Evolutionary conservation across 768 basidiomycete genomes (phyloP).

Genomic region (Panaeolus cyanescens): DNA sequence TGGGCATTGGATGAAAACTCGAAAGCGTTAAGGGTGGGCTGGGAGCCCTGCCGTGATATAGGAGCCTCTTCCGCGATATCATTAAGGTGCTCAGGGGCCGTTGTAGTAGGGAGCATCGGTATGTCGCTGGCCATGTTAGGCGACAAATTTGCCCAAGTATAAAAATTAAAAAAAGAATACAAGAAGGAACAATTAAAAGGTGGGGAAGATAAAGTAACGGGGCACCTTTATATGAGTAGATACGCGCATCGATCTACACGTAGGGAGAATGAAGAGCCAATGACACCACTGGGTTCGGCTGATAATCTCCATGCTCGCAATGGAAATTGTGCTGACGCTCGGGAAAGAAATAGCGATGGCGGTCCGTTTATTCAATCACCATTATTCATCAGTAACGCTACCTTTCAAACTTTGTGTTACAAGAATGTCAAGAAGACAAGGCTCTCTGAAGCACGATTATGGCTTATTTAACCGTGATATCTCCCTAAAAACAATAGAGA

Average conservation of each 20-base stretch:
- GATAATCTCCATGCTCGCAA: background rate
- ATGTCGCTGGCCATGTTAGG: background rate
- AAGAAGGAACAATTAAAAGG: background rate
- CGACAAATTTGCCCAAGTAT: background rate
- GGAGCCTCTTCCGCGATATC: background rate
- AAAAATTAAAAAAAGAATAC: background rate
- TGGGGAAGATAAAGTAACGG: background rate
- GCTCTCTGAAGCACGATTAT: too few relatives aligned
- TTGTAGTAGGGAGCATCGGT: background rate
- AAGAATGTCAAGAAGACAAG: background rate
- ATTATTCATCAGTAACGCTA: background rate
- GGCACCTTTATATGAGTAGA: background rate
- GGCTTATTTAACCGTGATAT: too few relatives aligned
- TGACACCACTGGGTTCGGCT: background rate
- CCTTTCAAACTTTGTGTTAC: background rate
- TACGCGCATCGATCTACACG: background rate
- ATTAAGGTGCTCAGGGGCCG: background rate
- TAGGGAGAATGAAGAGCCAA: slow-evolving; percentile 1
- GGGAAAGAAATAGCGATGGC: background rate
- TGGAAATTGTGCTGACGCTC: background rate
- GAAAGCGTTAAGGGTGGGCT: background rate
- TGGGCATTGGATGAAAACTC: background rate
- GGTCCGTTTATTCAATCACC: background rate
- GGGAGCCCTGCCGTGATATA: background rate
- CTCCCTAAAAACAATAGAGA: too few relatives aligned